Conservation (phyloP, 306 rosid species). For the Trifolium dubium region DNA sequence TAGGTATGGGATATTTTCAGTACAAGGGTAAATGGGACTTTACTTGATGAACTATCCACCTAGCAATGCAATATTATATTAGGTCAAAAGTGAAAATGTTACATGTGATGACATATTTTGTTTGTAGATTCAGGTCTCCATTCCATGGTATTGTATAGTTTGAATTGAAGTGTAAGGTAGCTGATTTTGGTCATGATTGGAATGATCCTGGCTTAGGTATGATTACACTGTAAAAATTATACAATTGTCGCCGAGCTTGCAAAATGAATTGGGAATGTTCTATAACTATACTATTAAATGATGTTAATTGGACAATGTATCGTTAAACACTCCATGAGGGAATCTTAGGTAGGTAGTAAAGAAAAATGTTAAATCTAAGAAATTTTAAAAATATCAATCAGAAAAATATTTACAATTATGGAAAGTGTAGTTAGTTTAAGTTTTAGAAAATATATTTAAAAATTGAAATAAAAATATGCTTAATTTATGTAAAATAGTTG, state of each 20-base stretch:
- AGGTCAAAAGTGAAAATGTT: slow-evolving; percentile 37
- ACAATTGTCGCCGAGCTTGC: not conserved
- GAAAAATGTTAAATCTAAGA: not conserved
- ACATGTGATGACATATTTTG: slow-evolving; percentile 32
- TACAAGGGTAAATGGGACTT: slow-evolving; percentile 36
- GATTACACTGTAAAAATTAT: slow-evolving; percentile 33
- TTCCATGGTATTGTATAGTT: slow-evolving; percentile 39
- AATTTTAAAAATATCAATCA: not conserved
- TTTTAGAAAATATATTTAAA: too few species aligned
- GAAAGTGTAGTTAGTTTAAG: not conserved
- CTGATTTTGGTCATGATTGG: slow-evolving; percentile 34
- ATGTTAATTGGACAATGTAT: not conserved
- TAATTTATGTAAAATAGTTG: not conserved
- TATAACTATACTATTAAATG: not conserved
- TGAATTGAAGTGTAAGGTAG: slow-evolving; percentile 28
- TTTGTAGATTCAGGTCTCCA: slow-evolving; percentile 39
- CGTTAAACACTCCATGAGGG: too few species aligned
- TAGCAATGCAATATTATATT: slow-evolving; percentile 40
- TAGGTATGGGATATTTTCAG: not conserved
- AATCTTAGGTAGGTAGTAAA: not conserved
- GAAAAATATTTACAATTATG: not conserved
- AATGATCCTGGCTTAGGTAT: slow-evolving; percentile 24
- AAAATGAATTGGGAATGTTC: slow-evolving; percentile 8
- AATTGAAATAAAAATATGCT: not conserved
- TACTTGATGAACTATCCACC: slow-evolving; percentile 37